Percentiles rank a stretch among this genome's conserved stretches.
phyloP scores from a whole-genome alignment of 1,284 basidiomycete genomes.

The Abortiporus biennis region DNA sequence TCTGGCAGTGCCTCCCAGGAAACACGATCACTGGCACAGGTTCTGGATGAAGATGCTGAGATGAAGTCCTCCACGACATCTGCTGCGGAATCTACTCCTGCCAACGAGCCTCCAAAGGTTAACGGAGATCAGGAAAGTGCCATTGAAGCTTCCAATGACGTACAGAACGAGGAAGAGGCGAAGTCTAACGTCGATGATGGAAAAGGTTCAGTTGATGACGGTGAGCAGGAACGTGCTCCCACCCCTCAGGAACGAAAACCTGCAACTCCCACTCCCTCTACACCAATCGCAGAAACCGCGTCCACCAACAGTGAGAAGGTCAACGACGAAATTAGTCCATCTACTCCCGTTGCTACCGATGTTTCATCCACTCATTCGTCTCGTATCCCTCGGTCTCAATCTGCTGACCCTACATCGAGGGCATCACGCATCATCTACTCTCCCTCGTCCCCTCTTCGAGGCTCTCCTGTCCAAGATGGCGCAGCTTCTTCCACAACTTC shows the following conservation, averaged over 20 bases:
- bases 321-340: slow-evolving; percentile 23
- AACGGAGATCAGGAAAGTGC: slow-evolving; percentile 1
- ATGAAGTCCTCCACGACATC: slow-evolving; percentile 1
- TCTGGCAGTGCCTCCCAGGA: slow-evolving; percentile 26
- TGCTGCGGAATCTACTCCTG: slow-evolving; percentile 2
- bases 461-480: slow-evolving; percentile 35
- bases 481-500: slow-evolving; percentile 37
- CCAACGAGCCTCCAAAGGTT: neutral
- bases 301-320: slow-evolving; percentile 10
- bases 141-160: neutral
- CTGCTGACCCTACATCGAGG: slow-evolving; percentile 61
- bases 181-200: neutral
- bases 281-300: neutral
- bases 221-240: slow-evolving; percentile 17
- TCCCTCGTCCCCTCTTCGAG: slow-evolving; percentile 13
- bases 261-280: neutral
- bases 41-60: slow-evolving; percentile 20
- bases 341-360: slow-evolving; percentile 35
- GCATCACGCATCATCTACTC: slow-evolving; percentile 48
- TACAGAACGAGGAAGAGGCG: slow-evolving; percentile 13
- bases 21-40: slow-evolving; percentile 24
- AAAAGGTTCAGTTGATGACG: slow-evolving; percentile 10
- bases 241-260: slow-evolving; percentile 22
- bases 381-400: slow-evolving; percentile 67
- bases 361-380: slow-evolving; percentile 20